Evolutionary conservation across 345 rosid species (phyloP), one percentile per base, ranked within the genome.

Genomic region (Zanthoxylum bungeanum): DNA sequence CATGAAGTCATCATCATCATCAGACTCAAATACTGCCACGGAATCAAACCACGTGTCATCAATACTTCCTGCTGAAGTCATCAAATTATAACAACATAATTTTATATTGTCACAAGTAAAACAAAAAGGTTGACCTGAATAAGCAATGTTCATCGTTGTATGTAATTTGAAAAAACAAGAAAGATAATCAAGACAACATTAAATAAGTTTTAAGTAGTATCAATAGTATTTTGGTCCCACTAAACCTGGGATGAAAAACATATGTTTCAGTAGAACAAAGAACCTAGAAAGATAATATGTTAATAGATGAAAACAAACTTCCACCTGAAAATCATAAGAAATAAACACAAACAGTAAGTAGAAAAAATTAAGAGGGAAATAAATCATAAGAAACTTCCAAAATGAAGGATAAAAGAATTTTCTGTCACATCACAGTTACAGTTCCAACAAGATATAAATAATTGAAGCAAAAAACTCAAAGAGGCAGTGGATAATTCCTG

Each of bases 11-110:
- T 92, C 60, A 1, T 56, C 60, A 4, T 56, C 70, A 69, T 94
- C 98, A 39, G 98, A 86, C 73, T 91, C 99, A 78, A 89, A 86
- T 40, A 69, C 72, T 9, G 83, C 82, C 66, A 75, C 80, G 33
- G 98, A 80, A 78, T 95, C 99, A 71, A 80, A 91, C 94, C 96
- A 95, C 9, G 88, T 76, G 37, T 79, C 86, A 19, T 95, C 93
- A 9, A 72, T 76, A 50, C 80, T 91, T 75, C 91, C 97, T 85
- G 85, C 79, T 57, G 68, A 65, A 31, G 75, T 64, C 40, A 52
- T 56, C 25, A 28, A 11, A 77, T 46, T 11, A 16, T 24, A 77
- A n/a, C n/a, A n/a, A 73, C 61, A 30, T 65, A 66, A 70, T 55
- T 22, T 16, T 16, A 46, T 30, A 17, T n/a, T n/a, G n/a, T 12